Conservation (phyloP, 2,329 filamentous ascomycete species). For the Trichoderma guizhouense region DNA sequence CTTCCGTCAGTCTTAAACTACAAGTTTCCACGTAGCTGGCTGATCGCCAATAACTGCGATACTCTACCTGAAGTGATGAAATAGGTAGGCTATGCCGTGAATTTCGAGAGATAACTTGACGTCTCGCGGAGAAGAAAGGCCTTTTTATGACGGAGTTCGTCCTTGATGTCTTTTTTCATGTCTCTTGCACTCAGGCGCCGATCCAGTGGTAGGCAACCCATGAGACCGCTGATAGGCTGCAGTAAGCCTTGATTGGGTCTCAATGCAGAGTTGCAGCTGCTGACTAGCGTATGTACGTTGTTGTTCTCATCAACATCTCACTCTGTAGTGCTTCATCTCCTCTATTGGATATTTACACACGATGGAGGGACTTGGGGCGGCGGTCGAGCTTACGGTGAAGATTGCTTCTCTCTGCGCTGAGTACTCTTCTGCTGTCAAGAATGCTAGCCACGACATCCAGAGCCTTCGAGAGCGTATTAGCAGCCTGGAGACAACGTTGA, state of each 20-base stretch:
- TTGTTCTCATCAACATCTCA: no score
- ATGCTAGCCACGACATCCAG: not conserved
- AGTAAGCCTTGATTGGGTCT: not conserved
- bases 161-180: not conserved
- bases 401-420: not conserved
- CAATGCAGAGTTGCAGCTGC: not conserved
- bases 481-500: not conserved
- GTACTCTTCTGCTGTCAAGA: not conserved
- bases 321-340: not conserved
- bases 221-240: not conserved
- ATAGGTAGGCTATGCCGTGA: rapidly evolving
- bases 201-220: not conserved
- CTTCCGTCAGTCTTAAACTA: no score
- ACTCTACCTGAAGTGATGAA: no score
- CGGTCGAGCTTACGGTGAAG: not conserved
- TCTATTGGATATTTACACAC: not conserved
- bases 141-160: no score
- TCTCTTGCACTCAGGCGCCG: not conserved
- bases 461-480: not conserved
- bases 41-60: no score
- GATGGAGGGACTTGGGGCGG: not conserved
- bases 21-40: no score
- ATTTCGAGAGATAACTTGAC: no score
- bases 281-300: no score
- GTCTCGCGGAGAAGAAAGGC: no score